These are phyloP conservation scores for Melampsora larici-populina DNA, from an alignment of 1,284 basidiomycete species.

Conservation along the genomic window DNA sequence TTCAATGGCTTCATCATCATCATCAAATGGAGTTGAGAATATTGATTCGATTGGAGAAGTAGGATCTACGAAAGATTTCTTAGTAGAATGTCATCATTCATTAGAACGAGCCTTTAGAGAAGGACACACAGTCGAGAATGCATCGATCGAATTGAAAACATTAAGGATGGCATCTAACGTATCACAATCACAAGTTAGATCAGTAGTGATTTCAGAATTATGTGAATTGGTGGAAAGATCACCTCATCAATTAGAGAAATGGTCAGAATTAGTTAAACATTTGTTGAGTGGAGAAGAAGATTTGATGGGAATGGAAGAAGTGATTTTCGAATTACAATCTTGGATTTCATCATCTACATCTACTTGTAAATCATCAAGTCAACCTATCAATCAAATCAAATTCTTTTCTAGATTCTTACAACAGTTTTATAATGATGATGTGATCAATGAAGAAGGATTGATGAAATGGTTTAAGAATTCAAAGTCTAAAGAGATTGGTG, in stretches of 20 bases:
- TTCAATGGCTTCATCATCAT: constrained; percentile 47
- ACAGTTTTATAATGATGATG: constrained; percentile 56
- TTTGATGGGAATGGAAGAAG: constrained; percentile 52
- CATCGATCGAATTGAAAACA: constrained; percentile 86
- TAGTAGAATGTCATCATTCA: constrained; percentile 70
- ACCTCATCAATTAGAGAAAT: constrained; percentile 51
- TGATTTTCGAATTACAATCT: constrained; percentile 50
- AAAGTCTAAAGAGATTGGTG: constrained; percentile 47
- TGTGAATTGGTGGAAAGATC: constrained; percentile 61
- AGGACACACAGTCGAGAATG: constrained; percentile 83
- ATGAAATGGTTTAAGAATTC: constrained; percentile 54
- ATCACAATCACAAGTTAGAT: constrained; percentile 69
- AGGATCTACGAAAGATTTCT: constrained; percentile 63
- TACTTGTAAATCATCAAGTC: too few species aligned
- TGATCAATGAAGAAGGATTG: constrained; percentile 55
- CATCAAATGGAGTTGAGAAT: constrained; percentile 44
- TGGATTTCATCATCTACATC: constrained; percentile 48
- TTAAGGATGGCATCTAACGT: constrained; percentile 91
- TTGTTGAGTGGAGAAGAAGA: constrained; percentile 53
- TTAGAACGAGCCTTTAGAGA: constrained; percentile 86
- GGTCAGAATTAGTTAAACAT: constrained; percentile 54
- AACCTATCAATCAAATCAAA: constrained; percentile 44
- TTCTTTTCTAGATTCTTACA: constrained; percentile 55
- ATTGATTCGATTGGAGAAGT: constrained; percentile 34
- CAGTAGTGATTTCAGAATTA: constrained; percentile 70